Evolutionary conservation across 306 rosid genomes (phyloP).

Genomic region (Trichosanthes truncata): DNA sequence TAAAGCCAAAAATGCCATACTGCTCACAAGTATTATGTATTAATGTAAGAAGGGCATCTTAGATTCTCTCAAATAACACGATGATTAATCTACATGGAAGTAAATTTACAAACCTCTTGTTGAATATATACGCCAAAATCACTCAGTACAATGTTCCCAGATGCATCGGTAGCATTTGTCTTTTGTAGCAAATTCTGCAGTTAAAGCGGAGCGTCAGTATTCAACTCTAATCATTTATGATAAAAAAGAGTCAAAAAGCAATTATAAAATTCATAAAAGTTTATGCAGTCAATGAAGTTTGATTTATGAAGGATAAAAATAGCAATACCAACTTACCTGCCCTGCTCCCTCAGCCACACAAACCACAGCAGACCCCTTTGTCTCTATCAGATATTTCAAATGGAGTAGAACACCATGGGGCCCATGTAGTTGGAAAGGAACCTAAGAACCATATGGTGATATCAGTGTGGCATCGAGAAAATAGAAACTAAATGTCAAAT

Average conservation of each 20-base stretch:
- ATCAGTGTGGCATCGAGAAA: constrained; percentile 1
- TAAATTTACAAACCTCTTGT: constrained; percentile 68
- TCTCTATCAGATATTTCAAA: constrained; percentile 73
- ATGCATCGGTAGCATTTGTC: constrained; percentile 90
- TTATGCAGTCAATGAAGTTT: neutral
- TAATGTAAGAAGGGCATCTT: neutral
- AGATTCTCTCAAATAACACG: neutral
- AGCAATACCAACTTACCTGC: constrained; percentile 47
- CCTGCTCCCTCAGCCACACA: constrained; percentile 98
- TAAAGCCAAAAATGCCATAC: neutral
- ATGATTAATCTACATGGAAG: neutral
- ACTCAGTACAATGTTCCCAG: constrained; percentile 74
- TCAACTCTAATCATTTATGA: constrained; percentile 10
- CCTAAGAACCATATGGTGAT: constrained; percentile 37
- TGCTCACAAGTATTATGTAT: neutral
- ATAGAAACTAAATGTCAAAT: constrained; percentile 7
- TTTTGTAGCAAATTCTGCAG: constrained; percentile 76
- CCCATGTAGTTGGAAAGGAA: constrained; percentile 69
- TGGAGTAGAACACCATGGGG: constrained; percentile 82
- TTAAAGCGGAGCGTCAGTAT: constrained; percentile 11
- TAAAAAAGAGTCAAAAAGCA: neutral
- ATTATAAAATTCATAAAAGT: neutral
- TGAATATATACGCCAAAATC: constrained; percentile 90
- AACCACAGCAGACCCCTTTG: constrained; percentile 91
- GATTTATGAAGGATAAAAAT: neutral